A percentile compares a stretch with the other conserved stretches of the same genome.
Evolutionary conservation across 1,284 basidiomycete species (phyloP).

Genomic region (Inonotus hispidus): DNA sequence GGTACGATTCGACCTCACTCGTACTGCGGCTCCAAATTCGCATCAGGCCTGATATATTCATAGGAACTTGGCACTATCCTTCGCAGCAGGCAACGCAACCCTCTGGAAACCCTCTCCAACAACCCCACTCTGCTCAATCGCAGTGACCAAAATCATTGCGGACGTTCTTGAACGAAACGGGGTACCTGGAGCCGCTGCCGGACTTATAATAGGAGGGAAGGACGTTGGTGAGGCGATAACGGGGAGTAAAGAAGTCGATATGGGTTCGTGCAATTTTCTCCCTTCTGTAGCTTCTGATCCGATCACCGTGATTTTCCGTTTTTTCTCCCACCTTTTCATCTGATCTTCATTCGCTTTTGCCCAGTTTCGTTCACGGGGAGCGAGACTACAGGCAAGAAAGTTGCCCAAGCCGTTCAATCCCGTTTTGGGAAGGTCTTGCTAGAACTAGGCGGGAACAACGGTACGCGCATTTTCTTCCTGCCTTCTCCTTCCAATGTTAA

Average conservation of each 20-base stretch:
- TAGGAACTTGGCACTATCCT: constrained; percentile 87
- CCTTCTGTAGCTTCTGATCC: background rate
- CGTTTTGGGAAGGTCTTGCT: constrained; percentile 83
- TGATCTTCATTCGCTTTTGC: constrained; percentile 12
- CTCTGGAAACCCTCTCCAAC: constrained; percentile 94
- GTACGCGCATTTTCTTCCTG: constrained; percentile 33
- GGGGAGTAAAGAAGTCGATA: constrained; percentile 65
- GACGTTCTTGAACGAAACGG: constrained; percentile 77
- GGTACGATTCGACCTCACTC: constrained; percentile 37
- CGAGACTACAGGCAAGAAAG: constrained; percentile 79
- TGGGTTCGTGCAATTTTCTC: constrained; percentile 42
- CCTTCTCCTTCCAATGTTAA: background rate
- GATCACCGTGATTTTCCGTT: background rate
- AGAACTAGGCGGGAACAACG: constrained; percentile 95
- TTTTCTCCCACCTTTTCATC: background rate
- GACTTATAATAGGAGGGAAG: constrained; percentile 79
- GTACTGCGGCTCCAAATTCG: background rate
- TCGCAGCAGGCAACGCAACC: constrained; percentile 89
- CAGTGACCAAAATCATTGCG: constrained; percentile 81
- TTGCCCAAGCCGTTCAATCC: constrained; percentile 76
- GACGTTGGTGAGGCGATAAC: constrained; percentile 79
- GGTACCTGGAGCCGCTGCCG: constrained; percentile 77
- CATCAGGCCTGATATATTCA: constrained; percentile 16
- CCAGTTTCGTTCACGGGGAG: constrained; percentile 92
- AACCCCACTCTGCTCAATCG: constrained; percentile 85